Percentiles rank a stretch among this genome's conserved stretches.
These are phyloP conservation scores for Graphilbum ipis-grandicollis DNA, from an alignment of 2,329 filamentous ascomycete genomes.

Conservation along the genomic window DNA sequence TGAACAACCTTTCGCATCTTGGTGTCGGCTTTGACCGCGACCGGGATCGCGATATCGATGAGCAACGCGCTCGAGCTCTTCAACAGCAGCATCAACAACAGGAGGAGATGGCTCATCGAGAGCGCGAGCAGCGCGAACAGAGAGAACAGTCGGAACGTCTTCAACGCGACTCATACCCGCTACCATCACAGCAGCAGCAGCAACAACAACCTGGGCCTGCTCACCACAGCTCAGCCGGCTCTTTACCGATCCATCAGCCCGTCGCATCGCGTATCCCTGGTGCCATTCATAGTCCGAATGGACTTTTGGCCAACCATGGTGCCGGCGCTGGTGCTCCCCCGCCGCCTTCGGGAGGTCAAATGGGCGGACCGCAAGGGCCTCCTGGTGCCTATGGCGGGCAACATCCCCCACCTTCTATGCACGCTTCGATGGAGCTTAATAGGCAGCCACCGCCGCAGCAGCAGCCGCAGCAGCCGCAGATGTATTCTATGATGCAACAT, in stretches of 20 bases:
- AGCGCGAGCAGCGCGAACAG: conserved; percentile 40
- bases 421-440: conserved; percentile 31
- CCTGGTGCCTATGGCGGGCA: conserved; percentile 37
- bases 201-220: conserved; percentile 39
- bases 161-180: conserved; percentile 39
- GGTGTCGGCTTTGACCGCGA: conserved; percentile 25
- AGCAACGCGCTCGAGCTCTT: conserved; percentile 23
- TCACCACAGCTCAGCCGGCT: conserved; percentile 75
- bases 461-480: conserved; percentile 26
- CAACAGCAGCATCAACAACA: conserved; percentile 20
- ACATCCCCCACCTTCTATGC: conserved; percentile 17
- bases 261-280: conserved; percentile 67
- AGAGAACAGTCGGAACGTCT: conserved; percentile 48
- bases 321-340: conserved; percentile 14
- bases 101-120: conserved; percentile 26
- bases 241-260: conserved; percentile 85
- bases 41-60: conserved; percentile 25
- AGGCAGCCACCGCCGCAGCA: background rate
- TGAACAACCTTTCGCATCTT: conserved; percentile 30
- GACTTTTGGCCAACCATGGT: conserved; percentile 61
- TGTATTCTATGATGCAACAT: conserved; percentile 38
- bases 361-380: conserved; percentile 27
- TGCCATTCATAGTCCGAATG: conserved; percentile 83
- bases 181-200: conserved; percentile 2
- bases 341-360: conserved; percentile 32